A percentile compares a stretch with the other conserved stretches of the same genome.
phyloP scores from a whole-genome alignment of 495 filamentous ascomycete genomes.

The Daldinia loculata region DNA sequence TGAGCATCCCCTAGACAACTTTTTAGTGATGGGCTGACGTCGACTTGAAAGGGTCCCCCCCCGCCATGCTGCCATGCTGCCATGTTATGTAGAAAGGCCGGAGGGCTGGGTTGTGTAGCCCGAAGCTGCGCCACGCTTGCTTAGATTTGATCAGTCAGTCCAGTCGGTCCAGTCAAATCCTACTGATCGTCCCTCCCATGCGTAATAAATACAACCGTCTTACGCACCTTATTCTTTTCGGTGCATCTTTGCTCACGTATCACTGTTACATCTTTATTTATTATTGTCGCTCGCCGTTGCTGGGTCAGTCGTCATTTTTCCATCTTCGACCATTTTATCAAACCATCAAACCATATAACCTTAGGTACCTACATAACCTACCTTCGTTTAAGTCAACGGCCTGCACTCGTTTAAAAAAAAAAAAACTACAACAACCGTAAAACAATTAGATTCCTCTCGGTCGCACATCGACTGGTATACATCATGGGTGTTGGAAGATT shows the following conservation, averaged over 20 bases:
- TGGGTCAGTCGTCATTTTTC: conserved; percentile 16
- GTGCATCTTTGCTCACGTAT: not conserved
- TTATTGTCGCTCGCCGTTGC: conserved; percentile 26
- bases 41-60: conserved; percentile 18
- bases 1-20: conserved; percentile 32
- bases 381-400: conserved; percentile 16
- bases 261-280: conserved; percentile 28
- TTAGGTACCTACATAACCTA: not conserved
- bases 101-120: conserved; percentile 29
- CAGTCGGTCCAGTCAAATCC: conserved; percentile 1
- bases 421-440: not conserved
- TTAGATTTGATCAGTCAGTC: conserved; percentile 14
- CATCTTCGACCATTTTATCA: not conserved
- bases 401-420: conserved; percentile 17
- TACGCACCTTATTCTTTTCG: conserved; percentile 21
- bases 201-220: conserved; percentile 44
- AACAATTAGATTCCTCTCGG: not conserved
- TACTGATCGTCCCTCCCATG: conserved; percentile 18
- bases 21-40: conserved; percentile 35
- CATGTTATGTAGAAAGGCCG: conserved; percentile 8
- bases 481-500: conserved; percentile 77
- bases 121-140: conserved; percentile 42
- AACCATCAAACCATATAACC: not conserved
- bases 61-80: not conserved
- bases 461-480: conserved; percentile 23